phyloP scores from a whole-genome alignment of 768 basidiomycete species.

The Mrakia hoshinonis region DNA sequence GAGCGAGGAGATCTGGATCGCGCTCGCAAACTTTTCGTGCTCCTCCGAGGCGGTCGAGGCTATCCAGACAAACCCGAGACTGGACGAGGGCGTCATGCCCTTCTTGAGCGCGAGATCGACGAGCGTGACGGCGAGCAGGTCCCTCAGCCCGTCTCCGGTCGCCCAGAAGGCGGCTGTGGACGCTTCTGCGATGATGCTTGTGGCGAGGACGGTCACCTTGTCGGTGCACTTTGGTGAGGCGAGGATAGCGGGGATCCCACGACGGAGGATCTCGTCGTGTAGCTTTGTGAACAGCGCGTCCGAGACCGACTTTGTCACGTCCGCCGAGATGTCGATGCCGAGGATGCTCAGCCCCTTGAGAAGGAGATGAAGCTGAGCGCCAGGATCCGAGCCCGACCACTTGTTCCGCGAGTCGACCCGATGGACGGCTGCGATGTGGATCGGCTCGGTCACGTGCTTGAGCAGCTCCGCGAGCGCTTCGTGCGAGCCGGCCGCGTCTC shows the following conservation, averaged over 20 bases:
- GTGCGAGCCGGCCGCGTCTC: constrained; percentile 35
- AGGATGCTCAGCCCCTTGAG: constrained; percentile 37
- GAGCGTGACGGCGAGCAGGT: constrained; percentile 56
- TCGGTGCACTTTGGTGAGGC: constrained; percentile 57
- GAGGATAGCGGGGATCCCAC: constrained; percentile 48
- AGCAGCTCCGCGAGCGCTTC: background rate
- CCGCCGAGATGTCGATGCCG: constrained; percentile 53
- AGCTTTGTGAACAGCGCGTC: background rate
- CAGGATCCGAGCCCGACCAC: background rate
- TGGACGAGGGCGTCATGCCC: constrained; percentile 61
- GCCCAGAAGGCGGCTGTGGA: constrained; percentile 68
- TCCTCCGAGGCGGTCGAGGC: constrained; percentile 52
- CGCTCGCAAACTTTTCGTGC: constrained; percentile 58
- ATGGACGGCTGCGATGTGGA: background rate
- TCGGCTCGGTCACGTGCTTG: too few relatives aligned
- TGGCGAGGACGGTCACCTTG: constrained; percentile 53
- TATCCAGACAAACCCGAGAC: constrained; percentile 65
- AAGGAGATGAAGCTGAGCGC: background rate
- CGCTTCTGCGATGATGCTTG: constrained; percentile 60
- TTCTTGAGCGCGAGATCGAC: constrained; percentile 43
- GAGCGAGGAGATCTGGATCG: constrained; percentile 57
- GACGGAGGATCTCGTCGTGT: background rate
- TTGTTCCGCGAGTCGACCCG: background rate
- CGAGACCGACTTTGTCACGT: constrained; percentile 42
- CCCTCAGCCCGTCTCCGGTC: constrained; percentile 50